Evolutionary conservation across 2,329 filamentous ascomycete genomes (phyloP).

Genomic region (Fusarium sororula): DNA sequence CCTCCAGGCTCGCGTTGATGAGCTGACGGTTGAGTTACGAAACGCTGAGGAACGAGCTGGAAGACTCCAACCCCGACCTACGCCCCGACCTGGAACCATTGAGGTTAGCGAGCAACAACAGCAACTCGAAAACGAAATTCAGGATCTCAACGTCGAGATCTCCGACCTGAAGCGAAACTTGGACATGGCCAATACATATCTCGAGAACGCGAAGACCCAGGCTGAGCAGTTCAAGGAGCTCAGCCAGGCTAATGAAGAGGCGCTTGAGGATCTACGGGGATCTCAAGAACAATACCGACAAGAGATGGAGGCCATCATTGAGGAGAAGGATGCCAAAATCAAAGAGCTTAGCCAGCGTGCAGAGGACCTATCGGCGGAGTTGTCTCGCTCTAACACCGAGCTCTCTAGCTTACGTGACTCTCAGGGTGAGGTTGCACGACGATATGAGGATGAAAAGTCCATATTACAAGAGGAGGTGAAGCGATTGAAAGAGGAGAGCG

Average conservation of each 20-base stretch:
- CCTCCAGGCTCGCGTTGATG: conserved; percentile 86
- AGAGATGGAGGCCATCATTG: conserved; percentile 79
- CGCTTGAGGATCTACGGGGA: conserved; percentile 79
- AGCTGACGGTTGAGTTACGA: conserved; percentile 86
- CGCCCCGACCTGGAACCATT: conserved; percentile 62
- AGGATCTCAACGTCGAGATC: conserved; percentile 85
- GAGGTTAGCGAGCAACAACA: conserved; percentile 57
- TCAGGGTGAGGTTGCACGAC: conserved; percentile 76
- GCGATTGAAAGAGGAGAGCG: conserved; percentile 84
- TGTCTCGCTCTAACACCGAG: conserved; percentile 83
- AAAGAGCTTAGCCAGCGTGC: conserved; percentile 84
- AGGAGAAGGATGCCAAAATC: conserved; percentile 82
- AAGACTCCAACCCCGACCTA: conserved; percentile 82
- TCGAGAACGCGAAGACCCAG: conserved; percentile 83
- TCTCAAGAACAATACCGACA: conserved; percentile 89
- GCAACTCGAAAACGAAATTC: conserved; percentile 68
- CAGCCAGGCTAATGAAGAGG: conserved; percentile 87
- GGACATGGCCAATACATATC: conserved; percentile 79
- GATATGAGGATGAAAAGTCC: conserved; percentile 83
- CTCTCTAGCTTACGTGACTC: conserved; percentile 82
- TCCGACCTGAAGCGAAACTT: conserved; percentile 88
- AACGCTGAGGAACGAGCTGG: conserved; percentile 89
- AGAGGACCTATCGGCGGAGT: conserved; percentile 83
- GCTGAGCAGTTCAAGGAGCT: conserved; percentile 90
- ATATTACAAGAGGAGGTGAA: conserved; percentile 81